A percentile compares a stretch with the other conserved stretches of the same genome.
phyloP scores from a whole-genome alignment of 1,139 yeast genomes.

The Meyerozyma smithsonii region DNA sequence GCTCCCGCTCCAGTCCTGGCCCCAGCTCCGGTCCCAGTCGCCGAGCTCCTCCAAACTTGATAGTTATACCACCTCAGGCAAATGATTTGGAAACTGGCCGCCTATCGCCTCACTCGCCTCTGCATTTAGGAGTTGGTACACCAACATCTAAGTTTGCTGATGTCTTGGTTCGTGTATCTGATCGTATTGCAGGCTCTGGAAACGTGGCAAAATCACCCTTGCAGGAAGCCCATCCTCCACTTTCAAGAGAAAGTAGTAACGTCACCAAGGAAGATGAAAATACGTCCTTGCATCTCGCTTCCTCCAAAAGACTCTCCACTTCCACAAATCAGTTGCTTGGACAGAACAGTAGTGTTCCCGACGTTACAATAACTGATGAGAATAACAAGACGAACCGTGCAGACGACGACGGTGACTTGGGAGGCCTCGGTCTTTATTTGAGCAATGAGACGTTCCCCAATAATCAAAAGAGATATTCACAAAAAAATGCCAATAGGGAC shows the following conservation, averaged over 20 bases:
- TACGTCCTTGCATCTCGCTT: neutral
- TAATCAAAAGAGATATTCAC: neutral
- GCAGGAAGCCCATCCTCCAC: neutral
- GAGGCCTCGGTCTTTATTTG: slow-evolving; percentile 2
- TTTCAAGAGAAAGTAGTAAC: neutral
- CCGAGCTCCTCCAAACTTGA: slow-evolving; percentile 5
- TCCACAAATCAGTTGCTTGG: neutral
- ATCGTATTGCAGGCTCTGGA: slow-evolving; percentile 40
- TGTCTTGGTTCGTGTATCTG: slow-evolving; percentile 32
- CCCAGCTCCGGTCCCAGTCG: slow-evolving; percentile 4
- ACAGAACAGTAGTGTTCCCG: slow-evolving; percentile 1
- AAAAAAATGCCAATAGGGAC: neutral
- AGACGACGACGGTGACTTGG: neutral
- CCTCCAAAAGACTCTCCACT: neutral
- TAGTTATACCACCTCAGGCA: slow-evolving; percentile 4
- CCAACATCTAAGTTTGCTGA: slow-evolving; percentile 23
- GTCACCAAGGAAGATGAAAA: neutral
- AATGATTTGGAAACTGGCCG: slow-evolving; percentile 12
- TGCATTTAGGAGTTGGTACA: slow-evolving; percentile 13
- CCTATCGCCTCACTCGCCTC: slow-evolving; percentile 6
- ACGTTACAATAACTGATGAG: neutral
- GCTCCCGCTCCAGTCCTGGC: too few relatives aligned
- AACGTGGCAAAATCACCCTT: slow-evolving; percentile 1
- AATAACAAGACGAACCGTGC: neutral
- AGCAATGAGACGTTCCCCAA: neutral